A percentile compares a stretch with the other conserved stretches of the same genome.
Conservation (phyloP, 2,329 filamentous ascomycete genomes). For the Periglandula ipomoeae region DNA sequence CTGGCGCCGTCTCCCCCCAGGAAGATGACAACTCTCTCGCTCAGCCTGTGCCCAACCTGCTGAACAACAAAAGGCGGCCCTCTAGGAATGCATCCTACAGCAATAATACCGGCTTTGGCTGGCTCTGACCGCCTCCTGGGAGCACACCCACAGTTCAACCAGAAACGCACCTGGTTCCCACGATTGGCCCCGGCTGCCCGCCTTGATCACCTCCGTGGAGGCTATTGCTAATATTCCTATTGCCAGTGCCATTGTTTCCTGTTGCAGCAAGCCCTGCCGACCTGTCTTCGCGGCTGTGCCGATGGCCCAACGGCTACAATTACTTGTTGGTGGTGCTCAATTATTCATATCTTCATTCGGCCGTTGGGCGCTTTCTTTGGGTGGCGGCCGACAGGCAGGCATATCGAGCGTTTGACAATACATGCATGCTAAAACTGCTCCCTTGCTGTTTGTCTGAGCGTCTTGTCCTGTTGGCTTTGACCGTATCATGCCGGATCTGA, state of each 20-base stretch:
- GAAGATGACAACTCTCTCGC: background rate
- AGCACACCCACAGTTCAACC: constrained; percentile 3
- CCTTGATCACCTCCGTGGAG: no score
- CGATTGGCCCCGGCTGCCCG: background rate
- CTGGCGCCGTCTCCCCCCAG: background rate
- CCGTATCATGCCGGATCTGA: no score
- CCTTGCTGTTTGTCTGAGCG: background rate
- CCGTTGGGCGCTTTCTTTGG: background rate
- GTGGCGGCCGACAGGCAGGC: background rate
- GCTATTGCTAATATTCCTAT: no score
- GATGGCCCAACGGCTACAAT: background rate
- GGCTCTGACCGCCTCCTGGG: constrained; percentile 7
- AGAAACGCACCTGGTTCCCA: background rate
- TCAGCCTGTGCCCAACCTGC: background rate
- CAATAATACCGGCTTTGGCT: background rate
- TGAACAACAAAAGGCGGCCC: background rate
- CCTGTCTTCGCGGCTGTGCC: background rate
- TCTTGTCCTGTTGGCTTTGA: background rate
- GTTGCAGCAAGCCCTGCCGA: background rate
- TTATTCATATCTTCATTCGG: background rate
- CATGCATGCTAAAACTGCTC: background rate
- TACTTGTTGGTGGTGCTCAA: background rate
- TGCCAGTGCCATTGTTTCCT: background rate
- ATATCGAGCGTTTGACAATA: background rate
- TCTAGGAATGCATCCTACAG: background rate